Evolutionary conservation across 805 yeast species (phyloP), one percentile per base, ranked within the genome.

Genomic region (Saccharomyces jurei): DNA sequence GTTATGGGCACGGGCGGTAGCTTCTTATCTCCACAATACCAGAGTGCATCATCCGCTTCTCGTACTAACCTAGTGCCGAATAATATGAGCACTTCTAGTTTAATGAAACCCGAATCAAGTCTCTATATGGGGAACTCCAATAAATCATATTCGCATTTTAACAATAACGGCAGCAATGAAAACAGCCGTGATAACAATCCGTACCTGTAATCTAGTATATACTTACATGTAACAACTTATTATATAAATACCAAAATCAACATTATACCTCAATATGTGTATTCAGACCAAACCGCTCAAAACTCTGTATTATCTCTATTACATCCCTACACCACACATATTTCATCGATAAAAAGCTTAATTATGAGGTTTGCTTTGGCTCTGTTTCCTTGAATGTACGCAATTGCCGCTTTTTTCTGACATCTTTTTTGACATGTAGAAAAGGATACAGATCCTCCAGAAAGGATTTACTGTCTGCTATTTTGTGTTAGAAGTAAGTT

Each of bases 81-180:
- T 9, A 53, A 51, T 48, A 47, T 46, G 2, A 57, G 55, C 46
- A 56, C 55, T 14, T 56, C 57, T 46, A 60, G 61, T 49, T 51
- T 69, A 48, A 57, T 58, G 50, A 67, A 65, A 51, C 72, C 72
- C 14, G 72, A 69, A 52, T 61, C 63, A 47, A 63, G 67, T 50
- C 68, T 69, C 49, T 67, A 62, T 54, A 62, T 55, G 47, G 58
- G 59, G 9, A 56, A 44, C 44, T 49, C 54, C 26, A 36, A 36
- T 36, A 17, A 36, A 36, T 36, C 44, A 36, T 36, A 36, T 36
- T 36, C 44, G 44, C 44, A 36, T 36, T 36, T 36, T 36, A 36
- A 36, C 44, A 36, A 36, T 4, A 36, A 36, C 31, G 50, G 52
- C 27, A 50, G 28, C 50, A 47, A 50, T 31, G 50, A 27, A 17